These are phyloP conservation scores for Tetrapisispora arboricola DNA, from an alignment of 805 yeast genomes.

Conservation along the genomic window DNA sequence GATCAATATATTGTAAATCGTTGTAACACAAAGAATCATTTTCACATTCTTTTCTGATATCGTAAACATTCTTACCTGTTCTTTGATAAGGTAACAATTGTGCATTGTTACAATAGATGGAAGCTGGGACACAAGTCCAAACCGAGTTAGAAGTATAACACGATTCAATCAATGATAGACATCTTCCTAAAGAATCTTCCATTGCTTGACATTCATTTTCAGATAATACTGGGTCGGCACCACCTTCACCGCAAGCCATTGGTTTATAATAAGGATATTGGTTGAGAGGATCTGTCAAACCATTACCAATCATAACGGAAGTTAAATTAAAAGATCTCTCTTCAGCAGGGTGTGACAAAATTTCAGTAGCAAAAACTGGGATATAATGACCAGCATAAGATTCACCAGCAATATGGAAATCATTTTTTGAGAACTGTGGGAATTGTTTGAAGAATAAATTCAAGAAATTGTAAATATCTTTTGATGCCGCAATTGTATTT, in stretches of 20 bases:
- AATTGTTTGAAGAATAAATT: conserved; percentile 74
- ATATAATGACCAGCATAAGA: conserved; percentile 80
- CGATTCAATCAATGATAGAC: conserved; percentile 60
- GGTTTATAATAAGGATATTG: conserved; percentile 76
- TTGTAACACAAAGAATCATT: conserved; percentile 63
- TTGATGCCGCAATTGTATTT: conserved; percentile 72
- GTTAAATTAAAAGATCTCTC: conserved; percentile 55
- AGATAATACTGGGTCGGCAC: conserved; percentile 61
- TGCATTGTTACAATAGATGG: conserved; percentile 78
- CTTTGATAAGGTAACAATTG: conserved; percentile 71
- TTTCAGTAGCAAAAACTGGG: conserved; percentile 80
- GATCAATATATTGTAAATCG: conserved; percentile 63
- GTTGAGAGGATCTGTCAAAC: conserved; percentile 74
- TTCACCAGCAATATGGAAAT: conserved; percentile 81
- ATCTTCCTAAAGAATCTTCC: conserved; percentile 61
- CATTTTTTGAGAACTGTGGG: conserved; percentile 50
- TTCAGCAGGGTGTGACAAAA: conserved; percentile 46
- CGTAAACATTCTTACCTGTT: conserved; percentile 88
- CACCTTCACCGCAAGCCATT: conserved; percentile 94
- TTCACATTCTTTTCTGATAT: conserved; percentile 73
- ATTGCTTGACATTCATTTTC: conserved; percentile 73
- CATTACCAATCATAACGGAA: conserved; percentile 83
- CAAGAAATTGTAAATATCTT: conserved; percentile 77
- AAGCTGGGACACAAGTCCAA: conserved; percentile 86
- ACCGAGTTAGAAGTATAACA: conserved; percentile 70